These are phyloP conservation scores for Boletus sp. DNA, from an alignment of 768 basidiomycete genomes.

Conservation along the genomic window DNA sequence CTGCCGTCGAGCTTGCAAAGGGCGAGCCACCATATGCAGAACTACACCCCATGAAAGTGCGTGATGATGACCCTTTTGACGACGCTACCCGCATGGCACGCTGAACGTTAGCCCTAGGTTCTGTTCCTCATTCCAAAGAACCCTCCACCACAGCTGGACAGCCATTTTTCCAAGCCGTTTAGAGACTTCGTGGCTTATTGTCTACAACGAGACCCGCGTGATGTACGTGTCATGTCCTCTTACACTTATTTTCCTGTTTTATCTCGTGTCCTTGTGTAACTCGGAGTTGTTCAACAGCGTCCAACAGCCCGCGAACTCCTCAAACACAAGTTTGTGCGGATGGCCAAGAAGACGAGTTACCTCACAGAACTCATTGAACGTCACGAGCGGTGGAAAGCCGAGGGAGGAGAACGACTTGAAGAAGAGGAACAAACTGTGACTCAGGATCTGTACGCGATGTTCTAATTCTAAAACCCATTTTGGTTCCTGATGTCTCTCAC, in stretches of 20 bases:
- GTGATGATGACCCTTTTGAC: slow-evolving; percentile 10
- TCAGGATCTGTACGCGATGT: slow-evolving; percentile 57
- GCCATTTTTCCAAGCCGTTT: slow-evolving; percentile 89
- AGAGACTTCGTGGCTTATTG: slow-evolving; percentile 92
- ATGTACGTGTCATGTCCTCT: slow-evolving; percentile 47
- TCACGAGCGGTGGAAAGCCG: slow-evolving; percentile 88
- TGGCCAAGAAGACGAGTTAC: slow-evolving; percentile 93
- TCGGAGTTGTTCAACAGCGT: slow-evolving; percentile 48
- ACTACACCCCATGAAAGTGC: slow-evolving; percentile 97
- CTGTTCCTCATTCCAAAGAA: slow-evolving; percentile 99
- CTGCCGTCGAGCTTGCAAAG: slow-evolving; percentile 94
- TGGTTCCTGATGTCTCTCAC: background rate
- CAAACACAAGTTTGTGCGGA: slow-evolving; percentile 93
- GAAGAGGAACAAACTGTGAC: slow-evolving; percentile 63
- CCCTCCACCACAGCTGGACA: slow-evolving; percentile 86
- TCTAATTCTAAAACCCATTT: background rate
- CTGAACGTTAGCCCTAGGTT: slow-evolving; percentile 49
- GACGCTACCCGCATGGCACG: background rate
- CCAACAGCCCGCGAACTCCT: slow-evolving; percentile 93
- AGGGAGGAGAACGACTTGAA: slow-evolving; percentile 74
- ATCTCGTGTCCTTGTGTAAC: slow-evolving; percentile 13
- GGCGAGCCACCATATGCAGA: slow-evolving; percentile 99
- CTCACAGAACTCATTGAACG: slow-evolving; percentile 94
- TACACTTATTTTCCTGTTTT: background rate
- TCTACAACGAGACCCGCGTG: slow-evolving; percentile 89